Evolutionary conservation across 345 rosid genomes (phyloP), one percentile per base, ranked within the genome.

Genomic region (Dipteronia dyeriana): DNA sequence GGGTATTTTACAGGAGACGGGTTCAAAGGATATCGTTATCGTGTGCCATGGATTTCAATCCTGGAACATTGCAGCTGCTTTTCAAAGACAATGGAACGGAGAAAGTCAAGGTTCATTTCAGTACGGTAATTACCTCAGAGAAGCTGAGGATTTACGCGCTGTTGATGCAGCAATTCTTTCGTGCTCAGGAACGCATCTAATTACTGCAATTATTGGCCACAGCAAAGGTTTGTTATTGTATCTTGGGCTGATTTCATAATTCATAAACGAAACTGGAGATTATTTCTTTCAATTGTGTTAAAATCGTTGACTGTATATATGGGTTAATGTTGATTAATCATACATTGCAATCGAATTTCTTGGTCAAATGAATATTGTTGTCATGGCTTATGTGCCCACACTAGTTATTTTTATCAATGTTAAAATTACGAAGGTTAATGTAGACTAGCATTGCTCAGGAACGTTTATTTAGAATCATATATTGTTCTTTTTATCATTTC

Each of bases 1-100:
- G 0, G 97, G 99, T 59, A 78, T 90, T 56, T 86, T 93, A 41
- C 96, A 88, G 39, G 93, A 93, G 67, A 92, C 98, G 0, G 90
- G 91, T 71, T 95, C 96, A 4, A 86, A 78, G 66, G 90, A 91
- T 78, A 84, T 90, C 77, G 93, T 93, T 29, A 84, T 95, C 54
- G 79, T 93, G 51, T 95, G 96, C 88, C 99, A 95, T 85, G 98
- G 98, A 20, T 88, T 93, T 73, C 93, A 70, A 47, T 93, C 99
- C 20, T 83, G 86, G 9, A 95, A n/a, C n/a, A n/a, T n/a, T n/a
- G n/a, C n/a, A n/a, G n/a, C n/a, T n/a, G n/a, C n/a, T n/a, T n/a
- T n/a, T n/a, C n/a, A n/a, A n/a, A n/a, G n/a, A n/a, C n/a, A n/a
- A n/a, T n/a, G n/a, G n/a, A n/a, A n/a, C n/a, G n/a, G n/a, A n/a